Evolutionary conservation across 1,284 basidiomycete species (phyloP).

Genomic region (Moesziomyces aphidis): DNA sequence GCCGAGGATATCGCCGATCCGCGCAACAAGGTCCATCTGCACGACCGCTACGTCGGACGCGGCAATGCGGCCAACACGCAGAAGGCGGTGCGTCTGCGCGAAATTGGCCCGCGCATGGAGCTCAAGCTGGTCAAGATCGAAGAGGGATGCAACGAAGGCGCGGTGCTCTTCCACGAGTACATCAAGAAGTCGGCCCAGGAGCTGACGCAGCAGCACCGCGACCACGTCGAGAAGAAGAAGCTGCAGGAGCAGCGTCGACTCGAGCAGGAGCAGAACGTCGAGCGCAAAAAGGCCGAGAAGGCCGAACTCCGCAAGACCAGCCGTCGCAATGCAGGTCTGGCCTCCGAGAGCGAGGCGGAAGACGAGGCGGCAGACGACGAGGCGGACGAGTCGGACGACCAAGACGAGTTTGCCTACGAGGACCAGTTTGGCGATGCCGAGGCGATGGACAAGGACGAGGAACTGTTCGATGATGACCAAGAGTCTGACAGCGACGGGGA

Average conservation of each 20-base stretch:
- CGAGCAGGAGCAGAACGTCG: conserved; percentile 60
- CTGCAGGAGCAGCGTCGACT: conserved; percentile 41
- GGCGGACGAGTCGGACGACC: conserved; percentile 24
- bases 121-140: conserved; percentile 91
- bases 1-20: conserved; percentile 82
- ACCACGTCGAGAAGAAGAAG: conserved; percentile 38
- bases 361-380: conserved; percentile 22
- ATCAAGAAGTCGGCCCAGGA: conserved; percentile 49
- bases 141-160: conserved; percentile 77
- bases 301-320: conserved; percentile 20
- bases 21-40: conserved; percentile 76
- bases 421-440: conserved; percentile 37
- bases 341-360: conserved; percentile 28
- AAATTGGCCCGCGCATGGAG: conserved; percentile 96
- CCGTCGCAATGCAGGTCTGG: conserved; percentile 22
- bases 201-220: conserved; percentile 33
- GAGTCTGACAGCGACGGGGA: conserved; percentile 10
- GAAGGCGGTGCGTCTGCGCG: conserved; percentile 89
- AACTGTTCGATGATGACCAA: conserved; percentile 26
- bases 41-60: conserved; percentile 91
- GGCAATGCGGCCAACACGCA: conserved; percentile 91
- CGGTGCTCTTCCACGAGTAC: conserved; percentile 65
- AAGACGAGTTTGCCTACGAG: conserved; percentile 64
- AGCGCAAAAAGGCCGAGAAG: conserved; percentile 58
- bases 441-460: conserved; percentile 49